phyloP scores from a whole-genome alignment of 2,329 filamentous ascomycete genomes.

The Penicillium sp. region DNA sequence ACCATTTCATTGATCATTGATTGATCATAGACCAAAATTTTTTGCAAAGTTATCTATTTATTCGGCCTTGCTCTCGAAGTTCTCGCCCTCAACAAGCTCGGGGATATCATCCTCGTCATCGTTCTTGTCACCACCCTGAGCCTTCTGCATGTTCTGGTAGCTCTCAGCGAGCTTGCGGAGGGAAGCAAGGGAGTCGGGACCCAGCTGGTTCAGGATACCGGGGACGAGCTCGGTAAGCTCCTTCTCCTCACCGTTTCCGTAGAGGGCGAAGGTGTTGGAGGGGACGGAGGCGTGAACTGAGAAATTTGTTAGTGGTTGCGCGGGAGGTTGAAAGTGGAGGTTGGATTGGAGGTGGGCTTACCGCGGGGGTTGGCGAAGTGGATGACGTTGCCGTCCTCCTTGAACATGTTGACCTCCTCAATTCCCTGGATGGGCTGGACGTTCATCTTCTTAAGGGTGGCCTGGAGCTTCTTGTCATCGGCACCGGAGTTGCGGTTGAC shows the following conservation, averaged over 20 bases:
- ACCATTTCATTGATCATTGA: constrained; percentile 24
- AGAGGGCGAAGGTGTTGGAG: constrained; percentile 99
- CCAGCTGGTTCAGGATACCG: constrained; percentile 99
- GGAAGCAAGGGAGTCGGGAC: constrained; percentile 94
- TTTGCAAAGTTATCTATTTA: constrained; percentile 51
- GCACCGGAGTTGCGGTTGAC: constrained; percentile 87
- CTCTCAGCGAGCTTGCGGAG: constrained; percentile 98
- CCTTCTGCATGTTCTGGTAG: constrained; percentile 99
- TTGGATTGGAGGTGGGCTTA: constrained; percentile 50
- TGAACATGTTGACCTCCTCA: constrained; percentile 99
- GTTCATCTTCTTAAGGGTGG: constrained; percentile 97
- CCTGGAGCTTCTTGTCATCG: constrained; percentile 99
- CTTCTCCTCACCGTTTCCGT: constrained; percentile 98
- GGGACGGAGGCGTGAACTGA: constrained; percentile 94
- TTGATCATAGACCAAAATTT: constrained; percentile 16
- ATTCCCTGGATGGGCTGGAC: constrained; percentile 99
- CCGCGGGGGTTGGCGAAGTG: constrained; percentile 98
- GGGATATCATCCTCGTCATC: constrained; percentile 89
- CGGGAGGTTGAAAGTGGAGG: not conserved
- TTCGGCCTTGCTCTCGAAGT: constrained; percentile 97
- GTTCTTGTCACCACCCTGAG: constrained; percentile 74
- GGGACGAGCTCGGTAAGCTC: constrained; percentile 99
- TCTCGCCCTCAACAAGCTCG: constrained; percentile 93
- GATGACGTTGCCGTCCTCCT: constrained; percentile 99
- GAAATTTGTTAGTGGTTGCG: not conserved